Evolutionary conservation across 1,284 basidiomycete genomes (phyloP), one percentile per base, ranked within the genome.

Genomic region (Rugosomyces carneus): DNA sequence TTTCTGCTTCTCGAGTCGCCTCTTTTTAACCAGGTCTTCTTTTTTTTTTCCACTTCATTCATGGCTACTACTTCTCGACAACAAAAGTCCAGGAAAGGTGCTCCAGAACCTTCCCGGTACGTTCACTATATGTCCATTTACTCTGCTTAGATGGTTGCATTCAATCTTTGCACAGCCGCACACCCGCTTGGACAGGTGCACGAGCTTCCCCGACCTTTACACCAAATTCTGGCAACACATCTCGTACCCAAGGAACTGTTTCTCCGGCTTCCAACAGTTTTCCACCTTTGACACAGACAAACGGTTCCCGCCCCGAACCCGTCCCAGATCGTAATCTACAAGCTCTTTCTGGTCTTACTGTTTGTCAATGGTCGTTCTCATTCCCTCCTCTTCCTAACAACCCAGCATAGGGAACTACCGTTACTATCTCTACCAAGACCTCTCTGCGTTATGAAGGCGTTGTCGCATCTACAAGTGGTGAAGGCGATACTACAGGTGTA

Each of bases 391-490:
- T 50, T 44, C 42, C 40, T 40, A 37, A 44, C 18, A 18, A 27
- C 29, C 32, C 35, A 20, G 40, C 34, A 11, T 57, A 87, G 84
- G 85, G 86, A 31, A 84, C 81, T 10, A 85, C 83, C 24, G 72
- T 89, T 55, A 82, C 83, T 18, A 73, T 89, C 45, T 63, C 67
- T 13, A 84, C 83, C 41, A 87, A 85, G 72, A 75, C 80, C 7
- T 70, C 71, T 31, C 71, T 76, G 53, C 83, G 81, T 52, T 82
- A 79, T 59, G 82, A 87, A 59, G 87, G 86, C 45, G 78, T 80
- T 51, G 70, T 90, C 51, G 65, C 60, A 2, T 80, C 80, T 13
- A 84, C 85, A 16, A 66, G 60, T 47, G 66, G 62, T 20, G 84
- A 88, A 54, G 80, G 81, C 42, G 84, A 89, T 60, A 78, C 75